Evolutionary conservation across 805 yeast genomes (phyloP).

Genomic region (Nakazawaea sp.): DNA sequence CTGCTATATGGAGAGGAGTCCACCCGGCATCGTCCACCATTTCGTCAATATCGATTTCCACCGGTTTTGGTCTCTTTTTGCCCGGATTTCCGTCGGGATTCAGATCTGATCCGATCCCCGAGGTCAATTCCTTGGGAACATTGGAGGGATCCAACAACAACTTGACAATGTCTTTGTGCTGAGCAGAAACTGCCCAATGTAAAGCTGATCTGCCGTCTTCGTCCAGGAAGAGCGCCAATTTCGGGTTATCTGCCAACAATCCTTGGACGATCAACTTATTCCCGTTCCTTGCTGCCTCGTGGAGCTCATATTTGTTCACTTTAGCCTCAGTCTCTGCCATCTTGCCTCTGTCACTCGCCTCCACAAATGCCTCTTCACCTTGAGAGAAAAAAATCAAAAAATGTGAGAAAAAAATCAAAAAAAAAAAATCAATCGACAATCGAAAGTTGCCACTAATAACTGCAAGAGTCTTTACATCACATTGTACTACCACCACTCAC

Average conservation of each 20-base stretch:
- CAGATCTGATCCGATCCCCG: slow-evolving; percentile 2
- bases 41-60: slow-evolving; percentile 59
- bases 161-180: slow-evolving; percentile 44
- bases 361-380: neutral
- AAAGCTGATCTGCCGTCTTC: slow-evolving; percentile 73
- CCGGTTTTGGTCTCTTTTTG: neutral
- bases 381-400: neutral
- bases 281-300: slow-evolving; percentile 63
- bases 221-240: slow-evolving; percentile 43
- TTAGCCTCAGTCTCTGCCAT: neutral
- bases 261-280: slow-evolving; percentile 44
- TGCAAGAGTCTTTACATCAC: too few species aligned
- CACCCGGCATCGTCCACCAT: slow-evolving; percentile 72
- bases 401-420: too few species aligned
- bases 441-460: neutral
- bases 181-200: slow-evolving; percentile 82
- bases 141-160: slow-evolving; percentile 33
- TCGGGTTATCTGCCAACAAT: slow-evolving; percentile 43
- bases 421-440: too few species aligned
- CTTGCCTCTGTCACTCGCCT: neutral
- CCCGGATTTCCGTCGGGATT: slow-evolving; percentile 2
- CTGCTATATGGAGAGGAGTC: slow-evolving; percentile 83
- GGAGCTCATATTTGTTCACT: slow-evolving; percentile 25
- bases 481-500: too few species aligned
- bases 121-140: slow-evolving; percentile 12